Base-by-base conservation (phyloP, 2,329 filamentous ascomycete genomes). In the Fusarium sp. region DNA sequence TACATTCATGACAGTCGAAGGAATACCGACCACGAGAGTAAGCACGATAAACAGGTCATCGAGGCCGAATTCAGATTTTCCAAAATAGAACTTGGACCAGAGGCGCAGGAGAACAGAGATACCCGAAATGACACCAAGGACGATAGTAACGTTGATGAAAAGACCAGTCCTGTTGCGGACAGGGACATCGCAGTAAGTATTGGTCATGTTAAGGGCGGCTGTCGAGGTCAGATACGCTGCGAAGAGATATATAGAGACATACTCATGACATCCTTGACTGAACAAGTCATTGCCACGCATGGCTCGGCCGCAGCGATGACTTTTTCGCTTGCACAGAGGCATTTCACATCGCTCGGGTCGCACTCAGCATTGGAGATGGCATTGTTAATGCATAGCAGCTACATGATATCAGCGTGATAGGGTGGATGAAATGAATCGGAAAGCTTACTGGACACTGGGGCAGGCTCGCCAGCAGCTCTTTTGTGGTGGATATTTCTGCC, bases 61-160 rank as follows among this genome's bases (percentile, higher is more conserved):
- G 8, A 73, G 53, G 1, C 63, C 71, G 9, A 77, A 74, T 1
- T 70, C 52, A 19, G 73, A 43, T 29, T 72, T 72, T 7, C 67
- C 47, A 9, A 31, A 46, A 5, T 70, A 70, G 22, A 75, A 70
- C 43, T 66, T 68, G 19, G 68, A 70, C 4, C 68, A 61, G 13
- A 77, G 73, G 25, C 78, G 76, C 6, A 78, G 68, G 3, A 69
- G 64, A 7, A 77, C 70, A 28, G 75, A 73, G 32, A 77, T 67
- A 12, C 68, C 73, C 19, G 73, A 70, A 11, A 79, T 74, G 3
- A 72, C 71, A n/a, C 60, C 68, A n/a, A 72, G 43, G 56, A 56
- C 55, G 32, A 65, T 67, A 2, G 59, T 55, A 13, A 57, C 43
- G 38, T 46, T 42, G 24, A 54, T 46, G 38, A 70, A 71, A 12